Base-by-base conservation (phyloP, 2,329 filamentous ascomycete species). In the Penicillium expansum region DNA sequence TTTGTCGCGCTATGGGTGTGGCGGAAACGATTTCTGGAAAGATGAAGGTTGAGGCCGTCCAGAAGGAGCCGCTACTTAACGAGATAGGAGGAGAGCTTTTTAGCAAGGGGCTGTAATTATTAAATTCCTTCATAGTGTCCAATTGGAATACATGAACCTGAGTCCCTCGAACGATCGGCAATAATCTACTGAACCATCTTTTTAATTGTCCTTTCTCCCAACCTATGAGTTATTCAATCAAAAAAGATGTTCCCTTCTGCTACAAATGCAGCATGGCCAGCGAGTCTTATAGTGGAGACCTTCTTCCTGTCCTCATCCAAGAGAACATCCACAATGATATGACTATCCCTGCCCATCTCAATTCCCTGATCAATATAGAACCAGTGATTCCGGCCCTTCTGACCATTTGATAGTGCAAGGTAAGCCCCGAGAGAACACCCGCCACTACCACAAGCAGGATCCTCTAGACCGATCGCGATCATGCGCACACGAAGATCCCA, bases 1-100 rank as follows among this genome's bases (percentile, higher is more conserved):
- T 96, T n/a, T 82, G 92, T 62, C 83, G 84, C 55, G 87, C 86
- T 0, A 83, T 97, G 80, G 91, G 92, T 70, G 90, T 91, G 0
- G 79, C 82, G 32, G 83, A 83, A 3, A 86, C 83, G 0, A 79
- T 96, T 1, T 56, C 80, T 35, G 77, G 69, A 1, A 91, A 76
- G 60, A 56, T 55, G 18, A 59, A 88, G 74, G 80, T 80, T 58
- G 77, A 79, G 52, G 66, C 70, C 1, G 87, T 89, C 62, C 79
- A 82, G 1, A 75, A 80, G 13, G 82, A 89, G 71, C 75, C 78
- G 50, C 71, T 91, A 43, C 69, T 91, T 16, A 73, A 76, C 44
- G 79, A 82, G 61, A 71, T 83, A 52, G 76, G 72, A 52, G 76
- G 72, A 30, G 75, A 78, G 55, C 66, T 82, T 43, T 68, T 82